phyloP scores from a whole-genome alignment of 148 eudicot species.

The Arctostaphylos glauca region DNA sequence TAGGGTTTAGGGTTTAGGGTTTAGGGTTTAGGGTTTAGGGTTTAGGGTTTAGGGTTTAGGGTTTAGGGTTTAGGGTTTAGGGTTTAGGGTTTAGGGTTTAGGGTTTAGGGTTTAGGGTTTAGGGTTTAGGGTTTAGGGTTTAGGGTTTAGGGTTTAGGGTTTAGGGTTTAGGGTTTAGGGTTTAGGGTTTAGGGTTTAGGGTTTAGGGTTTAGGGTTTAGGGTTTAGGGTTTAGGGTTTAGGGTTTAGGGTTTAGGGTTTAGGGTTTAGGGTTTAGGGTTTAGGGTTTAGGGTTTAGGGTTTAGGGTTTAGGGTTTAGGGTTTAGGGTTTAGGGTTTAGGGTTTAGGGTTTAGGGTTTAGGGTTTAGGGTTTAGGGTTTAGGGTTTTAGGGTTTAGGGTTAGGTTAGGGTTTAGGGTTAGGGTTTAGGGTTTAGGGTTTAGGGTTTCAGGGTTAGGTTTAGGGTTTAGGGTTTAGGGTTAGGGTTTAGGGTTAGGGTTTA shows the following conservation, averaged over 20 bases:
- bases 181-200: constrained; percentile 14
- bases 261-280: constrained; percentile 9
- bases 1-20: constrained; percentile 12
- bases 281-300: neutral
- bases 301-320: neutral
- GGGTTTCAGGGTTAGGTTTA: constrained; percentile 17
- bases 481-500: constrained; percentile 2
- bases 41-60: neutral
- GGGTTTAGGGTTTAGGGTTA: constrained; percentile 16
- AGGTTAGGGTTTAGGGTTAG: constrained; percentile 1
- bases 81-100: constrained; percentile 9
- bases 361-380: neutral
- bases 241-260: constrained; percentile 16
- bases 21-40: constrained; percentile 1
- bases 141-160: constrained; percentile 15
- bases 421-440: constrained; percentile 17
- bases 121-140: constrained; percentile 8
- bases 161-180: constrained; percentile 14
- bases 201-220: constrained; percentile 16
- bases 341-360: constrained; percentile 9
- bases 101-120: constrained; percentile 12
- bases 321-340: constrained; percentile 13
- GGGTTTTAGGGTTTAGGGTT: neutral
- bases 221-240: constrained; percentile 17
- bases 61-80: constrained; percentile 2